Evolutionary conservation across 2,329 filamentous ascomycete species (phyloP).

Genomic region (Pyricularia sp.): DNA sequence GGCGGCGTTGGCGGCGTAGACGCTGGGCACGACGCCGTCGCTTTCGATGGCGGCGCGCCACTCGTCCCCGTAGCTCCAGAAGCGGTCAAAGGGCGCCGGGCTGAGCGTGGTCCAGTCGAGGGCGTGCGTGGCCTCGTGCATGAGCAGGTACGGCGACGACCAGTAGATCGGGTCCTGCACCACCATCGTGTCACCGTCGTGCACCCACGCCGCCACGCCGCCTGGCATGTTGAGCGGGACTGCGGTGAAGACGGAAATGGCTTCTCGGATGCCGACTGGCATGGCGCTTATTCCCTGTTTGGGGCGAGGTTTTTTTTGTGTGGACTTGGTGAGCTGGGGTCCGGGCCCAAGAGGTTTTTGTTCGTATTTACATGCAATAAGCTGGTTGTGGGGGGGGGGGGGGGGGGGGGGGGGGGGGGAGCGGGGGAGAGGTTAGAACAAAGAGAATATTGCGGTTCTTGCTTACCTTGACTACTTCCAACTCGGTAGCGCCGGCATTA

Average conservation of each 20-base stretch:
- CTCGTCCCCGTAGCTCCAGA: not conserved
- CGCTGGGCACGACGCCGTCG: slow-evolving; percentile 3
- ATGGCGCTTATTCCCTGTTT: not conserved
- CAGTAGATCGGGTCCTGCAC: not conserved
- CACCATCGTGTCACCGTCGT: not conserved
- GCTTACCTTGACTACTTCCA: not conserved
- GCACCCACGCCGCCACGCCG: not conserved
- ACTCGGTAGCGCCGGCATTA: not conserved
- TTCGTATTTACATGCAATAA: not conserved
- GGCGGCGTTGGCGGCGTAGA: not conserved
- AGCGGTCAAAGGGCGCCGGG: not conserved
- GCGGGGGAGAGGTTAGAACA: not conserved
- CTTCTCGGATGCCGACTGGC: slow-evolving; percentile 1
- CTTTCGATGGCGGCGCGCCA: not conserved
- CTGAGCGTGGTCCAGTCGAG: not conserved
- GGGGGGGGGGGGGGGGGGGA: not conserved
- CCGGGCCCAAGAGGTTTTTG: not conserved
- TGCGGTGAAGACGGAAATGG: not conserved
- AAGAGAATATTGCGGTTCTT: not conserved
- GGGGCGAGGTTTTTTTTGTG: not conserved
- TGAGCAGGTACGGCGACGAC: not conserved
- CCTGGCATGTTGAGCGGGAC: not conserved
- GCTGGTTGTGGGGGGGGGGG: not conserved
- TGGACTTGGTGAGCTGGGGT: not conserved
- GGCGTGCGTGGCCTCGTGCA: slow-evolving; percentile 1